A percentile compares a stretch with the other conserved stretches of the same genome.
Evolutionary conservation across 768 basidiomycete species (phyloP).

Genomic region (Lactarius indigo): DNA sequence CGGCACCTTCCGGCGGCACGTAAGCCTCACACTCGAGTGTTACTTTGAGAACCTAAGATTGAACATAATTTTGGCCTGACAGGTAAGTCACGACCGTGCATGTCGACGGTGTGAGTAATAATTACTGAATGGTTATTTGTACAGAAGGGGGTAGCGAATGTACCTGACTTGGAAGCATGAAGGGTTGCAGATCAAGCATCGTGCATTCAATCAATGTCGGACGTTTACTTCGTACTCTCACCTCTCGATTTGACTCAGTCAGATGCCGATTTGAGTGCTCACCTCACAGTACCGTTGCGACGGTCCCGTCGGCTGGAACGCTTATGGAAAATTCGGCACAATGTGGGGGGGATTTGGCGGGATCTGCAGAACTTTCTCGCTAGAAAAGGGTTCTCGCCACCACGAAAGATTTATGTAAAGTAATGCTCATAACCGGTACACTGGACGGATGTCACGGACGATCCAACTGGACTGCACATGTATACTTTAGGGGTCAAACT

Average conservation of each 20-base stretch:
- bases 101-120: background rate
- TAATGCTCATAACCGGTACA: background rate
- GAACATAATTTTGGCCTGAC: background rate
- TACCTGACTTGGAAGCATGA: slow-evolving; percentile 1
- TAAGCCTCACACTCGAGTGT: background rate
- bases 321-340: slow-evolving; percentile 5
- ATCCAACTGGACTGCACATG: slow-evolving; percentile 8
- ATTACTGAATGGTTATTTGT: background rate
- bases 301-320: slow-evolving; percentile 12
- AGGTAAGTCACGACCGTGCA: background rate
- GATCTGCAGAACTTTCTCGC: slow-evolving; percentile 14
- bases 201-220: slow-evolving; percentile 22
- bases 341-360: slow-evolving; percentile 14
- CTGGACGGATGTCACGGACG: slow-evolving; percentile 1
- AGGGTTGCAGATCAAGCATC: slow-evolving; percentile 15
- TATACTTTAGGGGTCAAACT: background rate
- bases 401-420: slow-evolving; percentile 2
- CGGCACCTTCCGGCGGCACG: slow-evolving; percentile 8
- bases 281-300: background rate
- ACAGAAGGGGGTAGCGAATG: background rate
- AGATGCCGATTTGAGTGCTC: slow-evolving; percentile 12
- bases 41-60: background rate
- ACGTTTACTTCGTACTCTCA: slow-evolving; percentile 8
- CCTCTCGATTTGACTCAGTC: slow-evolving; percentile 13
- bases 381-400: slow-evolving; percentile 8